Percentiles rank a stretch among this genome's conserved stretches.
Evolutionary conservation across 352 stramenopile species (phyloP).

Genomic region (Globisporangium carolinianum): DNA sequence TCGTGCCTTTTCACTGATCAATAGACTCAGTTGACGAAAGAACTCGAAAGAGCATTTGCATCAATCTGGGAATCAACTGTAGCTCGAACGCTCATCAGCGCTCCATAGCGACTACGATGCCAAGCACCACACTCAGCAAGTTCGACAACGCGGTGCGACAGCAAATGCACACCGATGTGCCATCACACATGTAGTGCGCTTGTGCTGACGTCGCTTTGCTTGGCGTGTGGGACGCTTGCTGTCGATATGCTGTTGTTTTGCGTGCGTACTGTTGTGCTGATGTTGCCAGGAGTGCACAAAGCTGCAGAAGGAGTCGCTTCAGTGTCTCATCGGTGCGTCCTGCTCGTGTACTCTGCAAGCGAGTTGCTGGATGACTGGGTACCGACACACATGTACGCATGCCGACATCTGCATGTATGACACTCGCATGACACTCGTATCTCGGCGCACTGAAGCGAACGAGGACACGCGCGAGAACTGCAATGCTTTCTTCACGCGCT

Average conservation of each 20-base stretch:
- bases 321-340: conserved; percentile 51
- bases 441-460: conserved; percentile 17
- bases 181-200: background rate
- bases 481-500: conserved; percentile 55
- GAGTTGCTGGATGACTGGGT: background rate
- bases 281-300: conserved; percentile 45
- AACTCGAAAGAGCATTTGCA: no score
- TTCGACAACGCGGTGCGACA: conserved; percentile 35
- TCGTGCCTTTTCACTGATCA: no score
- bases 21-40: no score
- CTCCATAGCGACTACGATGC: background rate
- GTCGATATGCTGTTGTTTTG: background rate
- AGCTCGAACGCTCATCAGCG: no score
- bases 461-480: conserved; percentile 37
- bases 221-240: background rate
- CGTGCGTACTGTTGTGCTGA: background rate
- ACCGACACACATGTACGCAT: background rate
- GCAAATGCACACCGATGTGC: background rate
- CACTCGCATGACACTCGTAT: no score
- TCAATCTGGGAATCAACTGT: no score
- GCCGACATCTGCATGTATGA: background rate
- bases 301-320: conserved; percentile 62
- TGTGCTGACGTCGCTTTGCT: background rate
- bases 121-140: conserved; percentile 18
- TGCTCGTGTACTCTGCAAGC: background rate